Conservation (phyloP, 1,284 basidiomycete genomes). For the Inonotus obliquus region DNA sequence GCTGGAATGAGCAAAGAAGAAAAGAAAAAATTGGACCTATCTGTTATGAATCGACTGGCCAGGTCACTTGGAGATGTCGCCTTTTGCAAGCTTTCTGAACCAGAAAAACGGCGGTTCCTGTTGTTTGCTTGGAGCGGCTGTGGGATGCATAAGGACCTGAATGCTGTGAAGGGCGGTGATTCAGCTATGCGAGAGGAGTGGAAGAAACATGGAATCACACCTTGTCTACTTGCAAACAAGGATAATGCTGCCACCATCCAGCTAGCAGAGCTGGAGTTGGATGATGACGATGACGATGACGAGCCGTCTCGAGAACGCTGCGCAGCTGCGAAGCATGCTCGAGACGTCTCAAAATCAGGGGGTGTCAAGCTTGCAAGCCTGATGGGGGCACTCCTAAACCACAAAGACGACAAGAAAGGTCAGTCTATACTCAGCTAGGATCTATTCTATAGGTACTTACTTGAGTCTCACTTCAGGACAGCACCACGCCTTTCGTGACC, state of each 20-base stretch:
- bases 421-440: slow-evolving; percentile 56
- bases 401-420: slow-evolving; percentile 32
- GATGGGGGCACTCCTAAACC: slow-evolving; percentile 29
- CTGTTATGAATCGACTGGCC: slow-evolving; percentile 4
- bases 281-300: not conserved
- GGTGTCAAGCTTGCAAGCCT: slow-evolving; percentile 28
- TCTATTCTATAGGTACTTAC: slow-evolving; percentile 88
- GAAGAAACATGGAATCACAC: not conserved
- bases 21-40: not conserved
- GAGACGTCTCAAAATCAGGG: slow-evolving; percentile 24
- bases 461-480: slow-evolving; percentile 63
- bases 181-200: not conserved
- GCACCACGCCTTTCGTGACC: slow-evolving; percentile 23
- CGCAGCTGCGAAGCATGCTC: slow-evolving; percentile 22
- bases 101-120: slow-evolving; percentile 15
- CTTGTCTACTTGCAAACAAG: not conserved
- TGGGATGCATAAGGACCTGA: slow-evolving; percentile 28
- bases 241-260: not conserved
- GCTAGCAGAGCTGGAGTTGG: not conserved
- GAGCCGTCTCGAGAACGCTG: not conserved
- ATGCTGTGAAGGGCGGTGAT: slow-evolving; percentile 24
- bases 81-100: slow-evolving; percentile 16
- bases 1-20: slow-evolving; percentile 17
- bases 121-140: slow-evolving; percentile 24
- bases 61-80: slow-evolving; percentile 19